Evolutionary conservation across 2,329 filamentous ascomycete genomes (phyloP), one percentile per base, ranked within the genome.

Genomic region (Elsinoe fawcettii): DNA sequence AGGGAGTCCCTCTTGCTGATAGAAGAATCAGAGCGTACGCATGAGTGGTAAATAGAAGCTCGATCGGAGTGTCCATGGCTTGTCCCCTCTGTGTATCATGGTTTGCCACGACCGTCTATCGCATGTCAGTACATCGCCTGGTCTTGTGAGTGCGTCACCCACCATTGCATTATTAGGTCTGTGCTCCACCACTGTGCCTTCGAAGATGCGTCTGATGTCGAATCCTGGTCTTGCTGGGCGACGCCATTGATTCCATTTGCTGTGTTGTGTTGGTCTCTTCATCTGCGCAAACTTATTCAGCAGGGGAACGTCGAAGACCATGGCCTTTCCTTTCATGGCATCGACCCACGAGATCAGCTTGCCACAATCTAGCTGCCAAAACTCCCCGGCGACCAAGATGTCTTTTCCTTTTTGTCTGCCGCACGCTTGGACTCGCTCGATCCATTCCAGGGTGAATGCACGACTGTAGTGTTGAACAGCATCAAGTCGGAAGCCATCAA

Each of bases 21-120:
- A 89, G 80, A 1, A 90, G 78, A 56, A 89, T 87, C 41, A 90
- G 76, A 0, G 84, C 74, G 68, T 90, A 89, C 14, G 85, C 87
- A 16, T 89, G 75, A 0, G 84, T 80, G 68, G 88, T 88, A 74
- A 90, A 87, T 71, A 81, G 84, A 25, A 77, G 74, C 58, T 82
- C 77, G 41, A 90, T 80, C 1, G 80, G 79, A 0, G 82, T 80
- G 63, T 80, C 82, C 49, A 85, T 74, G 1, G 81, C 79, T 68
- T 86, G 84, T 30, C 82, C 81, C 22, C 79, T 74, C 69, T 83
- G 73, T 0, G 85, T 88, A 66, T 89, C 85, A 71, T 88, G 86
- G 69, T 87, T 88, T 69, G 82, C 82, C 1, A 88, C 84, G 5
- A 87, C 77, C 0, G 83, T 86, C 60, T 58, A 23, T 2, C 30